Evolutionary conservation across 2,329 filamentous ascomycete genomes (phyloP), one percentile per base, ranked within the genome.

Genomic region (Fusarium napiforme): DNA sequence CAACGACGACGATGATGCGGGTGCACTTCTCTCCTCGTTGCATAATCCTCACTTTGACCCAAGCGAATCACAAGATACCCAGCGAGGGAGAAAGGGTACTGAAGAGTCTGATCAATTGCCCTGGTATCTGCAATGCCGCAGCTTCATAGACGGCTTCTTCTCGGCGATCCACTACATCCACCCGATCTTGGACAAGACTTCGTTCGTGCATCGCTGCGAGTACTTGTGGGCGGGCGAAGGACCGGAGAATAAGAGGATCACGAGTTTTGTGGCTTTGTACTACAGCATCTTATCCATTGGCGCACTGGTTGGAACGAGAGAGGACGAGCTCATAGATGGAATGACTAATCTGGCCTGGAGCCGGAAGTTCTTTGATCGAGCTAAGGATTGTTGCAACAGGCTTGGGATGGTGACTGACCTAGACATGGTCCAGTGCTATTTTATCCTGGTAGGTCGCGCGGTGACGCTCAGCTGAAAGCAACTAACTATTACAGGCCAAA

Each of bases 391-490:
- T 9, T 56, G 52, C 3, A 42, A 56, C 10, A 42, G 52, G 15
- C 36, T 56, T 4, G 52, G 52, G 0, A 56, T 56, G 52, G 52
- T 56, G 1, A 56, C 52, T 4, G 52, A 56, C 16, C 37, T 56
- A 0, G 52, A 56, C 4, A 56, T 56, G 52, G 52, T 56, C 6
- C 52, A 56, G 4, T 56, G 36, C 52, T 56, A 56, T 15, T 56
- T 56, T 28, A 56, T 56, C 0, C 6, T 56, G 36, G 52, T 56
- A 32, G 26, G 36, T 10, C 1, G 3, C 2, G 4, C 0, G 1
- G 23, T 23, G 5, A 11, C 6, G 1, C 16, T 4, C 15, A 42
- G 2, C 26, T 10, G 21, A 10, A 18, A 4, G 2, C 1, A 0
- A 19, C 52, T 56, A 2, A 56, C 10, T 0, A 8, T 6, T 6